Percentiles rank a stretch among this genome's conserved stretches.
Evolutionary conservation across 2,329 filamentous ascomycete species (phyloP).

Genomic region (Massarina eburnea): DNA sequence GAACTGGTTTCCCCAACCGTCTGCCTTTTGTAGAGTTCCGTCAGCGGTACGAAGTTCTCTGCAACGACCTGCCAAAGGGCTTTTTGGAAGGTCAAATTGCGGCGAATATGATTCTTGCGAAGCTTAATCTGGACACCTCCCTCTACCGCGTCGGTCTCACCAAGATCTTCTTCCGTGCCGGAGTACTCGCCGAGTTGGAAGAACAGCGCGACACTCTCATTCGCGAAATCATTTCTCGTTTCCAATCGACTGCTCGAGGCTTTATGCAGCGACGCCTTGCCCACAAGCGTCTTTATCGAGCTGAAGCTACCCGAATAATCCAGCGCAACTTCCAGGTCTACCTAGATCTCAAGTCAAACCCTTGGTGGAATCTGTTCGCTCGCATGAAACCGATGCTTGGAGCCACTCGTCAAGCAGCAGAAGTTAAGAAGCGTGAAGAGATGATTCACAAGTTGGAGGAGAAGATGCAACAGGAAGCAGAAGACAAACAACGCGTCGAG

Average conservation of each 20-base stretch:
- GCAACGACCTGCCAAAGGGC: slow-evolving; percentile 79
- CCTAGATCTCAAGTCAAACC: slow-evolving; percentile 82
- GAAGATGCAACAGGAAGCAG: slow-evolving; percentile 76
- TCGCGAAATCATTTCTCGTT: slow-evolving; percentile 87
- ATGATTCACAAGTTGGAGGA: slow-evolving; percentile 85
- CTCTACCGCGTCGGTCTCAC: slow-evolving; percentile 92
- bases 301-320: slow-evolving; percentile 92
- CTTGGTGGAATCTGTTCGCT: slow-evolving; percentile 95
- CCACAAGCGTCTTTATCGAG: slow-evolving; percentile 90
- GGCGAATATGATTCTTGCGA: slow-evolving; percentile 84
- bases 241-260: slow-evolving; percentile 89
- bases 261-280: slow-evolving; percentile 86
- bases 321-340: slow-evolving; percentile 94
- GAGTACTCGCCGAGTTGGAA: slow-evolving; percentile 93
- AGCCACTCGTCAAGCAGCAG: slow-evolving; percentile 84
- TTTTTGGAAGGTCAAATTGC: slow-evolving; percentile 89
- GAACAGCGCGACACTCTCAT: slow-evolving; percentile 93
- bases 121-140: slow-evolving; percentile 79
- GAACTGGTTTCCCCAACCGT: slow-evolving; percentile 94
- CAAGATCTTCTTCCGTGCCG: slow-evolving; percentile 97
- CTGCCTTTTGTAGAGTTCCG: slow-evolving; percentile 92
- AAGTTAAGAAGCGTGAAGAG: slow-evolving; percentile 93
- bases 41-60: slow-evolving; percentile 93
- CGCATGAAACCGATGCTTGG: slow-evolving; percentile 95
- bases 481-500: slow-evolving; percentile 77